A percentile compares a stretch with the other conserved stretches of the same genome.
phyloP scores from a whole-genome alignment of 208 protist species.

The Polymyxa betae region DNA sequence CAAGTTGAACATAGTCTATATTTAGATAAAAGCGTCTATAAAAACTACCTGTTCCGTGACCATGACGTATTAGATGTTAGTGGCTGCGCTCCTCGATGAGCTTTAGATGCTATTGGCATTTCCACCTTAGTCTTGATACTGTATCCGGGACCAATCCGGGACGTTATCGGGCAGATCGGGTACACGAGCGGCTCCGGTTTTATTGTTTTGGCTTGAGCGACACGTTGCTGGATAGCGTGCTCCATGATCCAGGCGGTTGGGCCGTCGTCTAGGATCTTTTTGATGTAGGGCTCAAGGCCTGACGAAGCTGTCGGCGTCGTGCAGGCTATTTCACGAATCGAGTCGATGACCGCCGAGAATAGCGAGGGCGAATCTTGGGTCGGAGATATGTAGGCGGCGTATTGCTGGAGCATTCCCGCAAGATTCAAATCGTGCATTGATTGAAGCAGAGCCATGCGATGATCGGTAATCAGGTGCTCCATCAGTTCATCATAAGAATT shows the following conservation, averaged over 20 bases:
- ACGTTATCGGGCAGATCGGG: neutral
- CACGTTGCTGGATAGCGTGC: too few relatives aligned
- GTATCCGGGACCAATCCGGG: too few relatives aligned
- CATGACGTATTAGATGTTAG: too few relatives aligned
- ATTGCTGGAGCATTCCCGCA: neutral
- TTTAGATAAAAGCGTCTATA: too few relatives aligned
- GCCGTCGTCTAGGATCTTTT: neutral
- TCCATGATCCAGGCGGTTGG: neutral
- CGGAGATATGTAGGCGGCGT: neutral
- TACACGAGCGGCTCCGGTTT: neutral
- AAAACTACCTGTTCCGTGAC: too few relatives aligned
- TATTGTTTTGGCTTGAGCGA: neutral
- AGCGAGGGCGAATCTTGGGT: neutral
- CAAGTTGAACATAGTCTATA: too few relatives aligned
- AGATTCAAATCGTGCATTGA: neutral
- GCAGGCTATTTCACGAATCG: neutral
- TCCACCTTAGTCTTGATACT: too few relatives aligned
- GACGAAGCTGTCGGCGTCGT: too few relatives aligned
- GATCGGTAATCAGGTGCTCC: neutral
- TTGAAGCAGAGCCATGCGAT: neutral
- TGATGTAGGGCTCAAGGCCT: neutral
- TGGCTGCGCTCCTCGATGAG: too few relatives aligned
- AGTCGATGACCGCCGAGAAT: neutral
- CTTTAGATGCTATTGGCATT: too few relatives aligned
- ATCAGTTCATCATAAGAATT: neutral